Conservation (phyloP, 805 yeast species). For the Metschnikowia baotianmanensis region DNA sequence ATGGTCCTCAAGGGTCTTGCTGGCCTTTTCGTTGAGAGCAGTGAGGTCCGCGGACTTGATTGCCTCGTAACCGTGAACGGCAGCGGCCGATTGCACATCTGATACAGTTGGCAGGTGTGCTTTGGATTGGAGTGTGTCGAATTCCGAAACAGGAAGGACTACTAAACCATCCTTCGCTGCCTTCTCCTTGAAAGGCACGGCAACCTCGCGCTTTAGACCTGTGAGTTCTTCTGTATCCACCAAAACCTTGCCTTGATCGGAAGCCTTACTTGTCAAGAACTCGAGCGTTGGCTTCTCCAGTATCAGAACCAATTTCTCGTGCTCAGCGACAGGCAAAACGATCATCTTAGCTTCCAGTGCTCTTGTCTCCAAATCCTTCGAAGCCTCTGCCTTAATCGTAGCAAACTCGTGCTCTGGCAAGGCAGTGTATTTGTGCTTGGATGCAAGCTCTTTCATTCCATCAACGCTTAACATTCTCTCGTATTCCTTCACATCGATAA, state of each 20-base stretch:
- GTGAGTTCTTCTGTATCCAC: slow-evolving; percentile 14
- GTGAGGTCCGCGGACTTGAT: slow-evolving; percentile 5
- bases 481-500: slow-evolving; percentile 6
- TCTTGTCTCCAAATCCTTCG: slow-evolving; percentile 11
- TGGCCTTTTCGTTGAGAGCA: slow-evolving; percentile 13
- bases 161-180: slow-evolving; percentile 20
- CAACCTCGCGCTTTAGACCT: slow-evolving; percentile 13
- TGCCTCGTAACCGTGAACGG: slow-evolving; percentile 6
- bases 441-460: slow-evolving; percentile 10
- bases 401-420: slow-evolving; percentile 7
- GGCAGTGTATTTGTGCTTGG: slow-evolving; percentile 7
- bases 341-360: slow-evolving; percentile 12
- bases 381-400: slow-evolving; percentile 5
- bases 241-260: slow-evolving; percentile 5
- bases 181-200: slow-evolving; percentile 15
- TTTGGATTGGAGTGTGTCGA: slow-evolving; percentile 9
- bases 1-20: slow-evolving; percentile 16
- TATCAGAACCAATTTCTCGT: slow-evolving; percentile 1
- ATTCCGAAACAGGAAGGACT: slow-evolving; percentile 16
- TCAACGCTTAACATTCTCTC: slow-evolving; percentile 4
- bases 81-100: slow-evolving; percentile 12
- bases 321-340: slow-evolving; percentile 11
- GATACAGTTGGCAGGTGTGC: slow-evolving; percentile 12
- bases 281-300: slow-evolving; percentile 3
- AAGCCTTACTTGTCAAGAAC: slow-evolving; percentile 8